These are phyloP conservation scores for Sanghuangporus baumii DNA, from an alignment of 1,284 basidiomycete species.

Conservation along the genomic window DNA sequence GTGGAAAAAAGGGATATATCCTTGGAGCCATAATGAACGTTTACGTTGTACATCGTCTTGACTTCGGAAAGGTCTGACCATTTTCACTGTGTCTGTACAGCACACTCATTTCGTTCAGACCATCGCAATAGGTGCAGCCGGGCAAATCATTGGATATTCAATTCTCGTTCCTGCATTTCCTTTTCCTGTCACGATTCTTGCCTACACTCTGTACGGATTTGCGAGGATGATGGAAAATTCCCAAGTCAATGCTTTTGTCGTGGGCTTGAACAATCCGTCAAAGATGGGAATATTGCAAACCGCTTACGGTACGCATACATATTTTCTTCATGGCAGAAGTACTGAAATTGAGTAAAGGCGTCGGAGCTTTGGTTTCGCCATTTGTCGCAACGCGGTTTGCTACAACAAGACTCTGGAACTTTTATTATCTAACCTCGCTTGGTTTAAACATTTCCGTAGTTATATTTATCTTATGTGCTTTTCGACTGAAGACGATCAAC, in stretches of 20 bases:
- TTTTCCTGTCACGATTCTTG: slow-evolving; percentile 56
- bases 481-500: slow-evolving; percentile 45
- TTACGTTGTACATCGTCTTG: slow-evolving; percentile 44
- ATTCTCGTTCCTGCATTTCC: slow-evolving; percentile 53
- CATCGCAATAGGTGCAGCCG: slow-evolving; percentile 28
- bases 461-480: slow-evolving; percentile 39
- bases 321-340: background rate
- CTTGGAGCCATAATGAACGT: slow-evolving; percentile 48
- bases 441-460: slow-evolving; percentile 46
- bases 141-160: slow-evolving; percentile 40
- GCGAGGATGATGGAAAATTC: slow-evolving; percentile 56
- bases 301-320: slow-evolving; percentile 34
- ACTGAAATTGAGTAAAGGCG: slow-evolving; percentile 30
- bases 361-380: slow-evolving; percentile 63
- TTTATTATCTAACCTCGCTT: slow-evolving; percentile 58
- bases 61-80: slow-evolving; percentile 48
- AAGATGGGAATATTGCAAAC: slow-evolving; percentile 66
- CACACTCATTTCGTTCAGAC: slow-evolving; percentile 25
- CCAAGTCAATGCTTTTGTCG: slow-evolving; percentile 51
- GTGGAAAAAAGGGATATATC: slow-evolving; percentile 40
- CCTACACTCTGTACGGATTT: slow-evolving; percentile 56
- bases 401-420: slow-evolving; percentile 44
- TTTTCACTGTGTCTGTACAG: slow-evolving; percentile 21
- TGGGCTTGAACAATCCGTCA: slow-evolving; percentile 38
- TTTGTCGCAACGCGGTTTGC: slow-evolving; percentile 67